These are phyloP conservation scores for Kodamaea ohmeri DNA, from an alignment of 1,139 yeast species.

Conservation along the genomic window DNA sequence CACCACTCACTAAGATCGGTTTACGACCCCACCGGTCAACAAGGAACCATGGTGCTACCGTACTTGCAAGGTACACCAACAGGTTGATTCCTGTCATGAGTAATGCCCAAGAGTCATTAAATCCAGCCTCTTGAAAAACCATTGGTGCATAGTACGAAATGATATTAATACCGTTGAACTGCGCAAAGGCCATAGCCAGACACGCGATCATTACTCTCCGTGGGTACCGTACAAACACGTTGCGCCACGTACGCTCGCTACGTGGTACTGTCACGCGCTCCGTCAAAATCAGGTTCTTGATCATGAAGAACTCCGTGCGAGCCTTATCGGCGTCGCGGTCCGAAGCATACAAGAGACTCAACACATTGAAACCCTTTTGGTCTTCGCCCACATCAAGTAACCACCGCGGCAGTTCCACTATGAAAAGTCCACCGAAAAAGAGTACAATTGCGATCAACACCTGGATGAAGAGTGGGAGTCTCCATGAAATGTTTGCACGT, in stretches of 20 bases:
- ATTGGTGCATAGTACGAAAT: constrained; percentile 56
- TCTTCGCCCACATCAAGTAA: constrained; percentile 49
- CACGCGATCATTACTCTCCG: constrained; percentile 47
- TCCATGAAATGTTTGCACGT: constrained; percentile 50
- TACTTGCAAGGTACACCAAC: constrained; percentile 44
- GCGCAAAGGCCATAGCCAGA: constrained; percentile 53
- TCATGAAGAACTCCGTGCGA: constrained; percentile 61
- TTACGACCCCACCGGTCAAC: constrained; percentile 56
- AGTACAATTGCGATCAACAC: constrained; percentile 45
- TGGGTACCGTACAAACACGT: constrained; percentile 39
- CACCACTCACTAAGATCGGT: constrained; percentile 51
- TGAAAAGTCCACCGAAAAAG: constrained; percentile 50
- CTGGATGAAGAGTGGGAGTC: constrained; percentile 51
- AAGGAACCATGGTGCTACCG: constrained; percentile 55
- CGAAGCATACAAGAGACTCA: constrained; percentile 75
- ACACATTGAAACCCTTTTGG: constrained; percentile 61
- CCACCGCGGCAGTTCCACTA: constrained; percentile 59
- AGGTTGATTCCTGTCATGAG: constrained; percentile 55
- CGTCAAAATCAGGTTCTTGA: constrained; percentile 71
- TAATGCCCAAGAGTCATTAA: constrained; percentile 46
- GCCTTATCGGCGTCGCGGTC: constrained; percentile 55
- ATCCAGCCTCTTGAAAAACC: constrained; percentile 55
- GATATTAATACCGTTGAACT: constrained; percentile 55
- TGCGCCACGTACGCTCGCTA: constrained; percentile 43
- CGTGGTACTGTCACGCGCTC: constrained; percentile 45